A percentile compares a stretch with the other conserved stretches of the same genome.
Evolutionary conservation across 2,329 filamentous ascomycete species (phyloP).

Genomic region (Pyrenochaeta sp.): DNA sequence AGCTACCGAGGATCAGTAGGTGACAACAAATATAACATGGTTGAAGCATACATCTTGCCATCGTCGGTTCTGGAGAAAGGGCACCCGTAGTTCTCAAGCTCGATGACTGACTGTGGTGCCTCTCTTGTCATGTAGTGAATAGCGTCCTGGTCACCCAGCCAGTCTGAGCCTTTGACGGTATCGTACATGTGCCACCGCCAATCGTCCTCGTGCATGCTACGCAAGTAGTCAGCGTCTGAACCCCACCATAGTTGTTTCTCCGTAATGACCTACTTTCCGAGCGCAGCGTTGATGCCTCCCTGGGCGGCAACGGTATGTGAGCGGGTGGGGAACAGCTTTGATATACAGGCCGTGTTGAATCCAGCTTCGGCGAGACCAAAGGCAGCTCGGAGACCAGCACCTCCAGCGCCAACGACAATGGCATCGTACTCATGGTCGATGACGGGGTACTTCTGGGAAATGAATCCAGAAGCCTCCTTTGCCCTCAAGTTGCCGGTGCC

Average conservation of each 20-base stretch:
- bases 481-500: slow-evolving; percentile 85
- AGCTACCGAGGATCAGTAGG: slow-evolving; percentile 59
- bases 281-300: slow-evolving; percentile 86
- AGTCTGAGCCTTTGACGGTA: slow-evolving; percentile 96
- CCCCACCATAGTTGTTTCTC: too few species aligned
- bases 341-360: slow-evolving; percentile 88
- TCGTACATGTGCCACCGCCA: slow-evolving; percentile 99
- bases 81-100: slow-evolving; percentile 97
- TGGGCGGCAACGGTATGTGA: slow-evolving; percentile 79
- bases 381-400: slow-evolving; percentile 80
- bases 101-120: slow-evolving; percentile 87
- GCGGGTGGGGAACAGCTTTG: slow-evolving; percentile 85
- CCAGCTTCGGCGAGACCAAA: slow-evolving; percentile 88
- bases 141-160: slow-evolving; percentile 95
- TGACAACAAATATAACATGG: too few species aligned
- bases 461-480: slow-evolving; percentile 87
- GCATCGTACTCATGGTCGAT: slow-evolving; percentile 99
- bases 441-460: slow-evolving; percentile 91
- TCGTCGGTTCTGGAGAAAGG: slow-evolving; percentile 97
- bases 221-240: slow-evolving; percentile 31
- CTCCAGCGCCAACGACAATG: slow-evolving; percentile 87
- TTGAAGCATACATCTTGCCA: slow-evolving; percentile 76
- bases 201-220: slow-evolving; percentile 90
- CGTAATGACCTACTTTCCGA: slow-evolving; percentile 78
- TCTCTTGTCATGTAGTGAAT: slow-evolving; percentile 99